Percentiles rank a stretch among this genome's conserved stretches.
Conservation (phyloP, 2,329 filamentous ascomycete genomes). For the Phaeosphaeria sp. region DNA sequence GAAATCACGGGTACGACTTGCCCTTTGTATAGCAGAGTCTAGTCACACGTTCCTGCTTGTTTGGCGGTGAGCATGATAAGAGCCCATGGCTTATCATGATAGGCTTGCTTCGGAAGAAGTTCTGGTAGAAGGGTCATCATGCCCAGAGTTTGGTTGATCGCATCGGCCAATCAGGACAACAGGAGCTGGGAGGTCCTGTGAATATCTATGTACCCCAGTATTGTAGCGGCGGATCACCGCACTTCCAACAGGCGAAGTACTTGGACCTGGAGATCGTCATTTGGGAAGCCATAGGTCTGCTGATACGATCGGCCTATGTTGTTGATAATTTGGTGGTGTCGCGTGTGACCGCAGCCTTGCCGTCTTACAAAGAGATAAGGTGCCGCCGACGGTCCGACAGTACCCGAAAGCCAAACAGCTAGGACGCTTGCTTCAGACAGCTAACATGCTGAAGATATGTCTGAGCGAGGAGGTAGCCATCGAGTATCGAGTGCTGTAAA, state of each 20-base stretch:
- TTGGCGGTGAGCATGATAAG: constrained; percentile 31
- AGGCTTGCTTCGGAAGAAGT: constrained; percentile 31
- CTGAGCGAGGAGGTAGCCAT: neutral
- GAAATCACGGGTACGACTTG: neutral
- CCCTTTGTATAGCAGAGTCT: constrained; percentile 2
- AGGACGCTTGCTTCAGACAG: neutral
- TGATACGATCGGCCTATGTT: constrained; percentile 14
- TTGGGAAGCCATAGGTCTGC: constrained; percentile 9
- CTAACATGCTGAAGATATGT: neutral
- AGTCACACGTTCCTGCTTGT: constrained; percentile 17
- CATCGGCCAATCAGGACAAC: constrained; percentile 11
- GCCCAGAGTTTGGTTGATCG: neutral
- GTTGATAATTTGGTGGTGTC: constrained; percentile 25
- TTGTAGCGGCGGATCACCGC: neutral
- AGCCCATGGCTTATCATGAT: constrained; percentile 31
- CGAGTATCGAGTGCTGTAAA: neutral
- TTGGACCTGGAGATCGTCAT: constrained; percentile 9
- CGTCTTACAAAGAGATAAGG: constrained; percentile 18
- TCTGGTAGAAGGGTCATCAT: constrained; percentile 7
- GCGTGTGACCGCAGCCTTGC: constrained; percentile 11
- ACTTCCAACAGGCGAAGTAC: neutral
- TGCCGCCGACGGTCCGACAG: constrained; percentile 11
- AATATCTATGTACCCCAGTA: constrained; percentile 9
- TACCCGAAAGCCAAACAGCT: constrained; percentile 13
- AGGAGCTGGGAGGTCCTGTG: constrained; percentile 4